A percentile compares a stretch with the other conserved stretches of the same genome.
Evolutionary conservation across 23 red algal genomes (phyloP).

Genomic region (Gracilaria caudata): DNA sequence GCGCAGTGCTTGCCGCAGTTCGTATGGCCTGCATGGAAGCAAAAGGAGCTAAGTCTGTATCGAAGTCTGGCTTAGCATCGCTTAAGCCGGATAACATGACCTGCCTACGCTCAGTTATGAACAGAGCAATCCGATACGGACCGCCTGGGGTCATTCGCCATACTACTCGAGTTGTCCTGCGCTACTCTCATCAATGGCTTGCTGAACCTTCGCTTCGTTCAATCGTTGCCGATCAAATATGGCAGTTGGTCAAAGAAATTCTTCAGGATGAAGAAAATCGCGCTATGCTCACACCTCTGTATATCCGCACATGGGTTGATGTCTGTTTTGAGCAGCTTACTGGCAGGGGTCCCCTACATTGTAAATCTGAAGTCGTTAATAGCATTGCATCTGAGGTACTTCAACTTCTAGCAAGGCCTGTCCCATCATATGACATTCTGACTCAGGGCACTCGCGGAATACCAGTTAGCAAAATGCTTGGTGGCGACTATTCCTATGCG

Average conservation of each 20-base stretch:
- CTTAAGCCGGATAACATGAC: slow-evolving; percentile 37
- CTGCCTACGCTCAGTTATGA: slow-evolving; percentile 26
- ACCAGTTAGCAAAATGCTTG: slow-evolving; percentile 55
- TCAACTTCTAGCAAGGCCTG: slow-evolving; percentile 31
- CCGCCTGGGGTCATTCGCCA: slow-evolving; percentile 58
- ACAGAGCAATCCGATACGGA: slow-evolving; percentile 23
- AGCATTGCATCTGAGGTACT: slow-evolving; percentile 39
- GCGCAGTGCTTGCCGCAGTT: slow-evolving; percentile 21
- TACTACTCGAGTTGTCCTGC: slow-evolving; percentile 31
- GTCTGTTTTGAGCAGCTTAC: slow-evolving; percentile 67
- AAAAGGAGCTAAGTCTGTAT: slow-evolving; percentile 28
- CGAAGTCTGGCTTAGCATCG: slow-evolving; percentile 30
- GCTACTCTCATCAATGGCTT: slow-evolving; percentile 56
- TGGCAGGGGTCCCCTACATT: slow-evolving; percentile 41
- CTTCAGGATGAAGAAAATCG: slow-evolving; percentile 65
- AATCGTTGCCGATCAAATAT: slow-evolving; percentile 58
- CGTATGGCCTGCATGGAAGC: slow-evolving; percentile 48
- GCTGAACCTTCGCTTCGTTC: slow-evolving; percentile 43
- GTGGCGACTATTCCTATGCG: slow-evolving; percentile 59
- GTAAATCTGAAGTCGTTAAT: slow-evolving; percentile 32
- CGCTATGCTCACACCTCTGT: slow-evolving; percentile 49
- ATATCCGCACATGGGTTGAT: slow-evolving; percentile 54
- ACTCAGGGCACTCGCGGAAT: slow-evolving; percentile 49
- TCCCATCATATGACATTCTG: slow-evolving; percentile 41
- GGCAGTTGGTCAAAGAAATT: slow-evolving; percentile 57